Base-by-base conservation (phyloP, 371 early-diverging fungal genomes). In the Batkoa obscura region DNA sequence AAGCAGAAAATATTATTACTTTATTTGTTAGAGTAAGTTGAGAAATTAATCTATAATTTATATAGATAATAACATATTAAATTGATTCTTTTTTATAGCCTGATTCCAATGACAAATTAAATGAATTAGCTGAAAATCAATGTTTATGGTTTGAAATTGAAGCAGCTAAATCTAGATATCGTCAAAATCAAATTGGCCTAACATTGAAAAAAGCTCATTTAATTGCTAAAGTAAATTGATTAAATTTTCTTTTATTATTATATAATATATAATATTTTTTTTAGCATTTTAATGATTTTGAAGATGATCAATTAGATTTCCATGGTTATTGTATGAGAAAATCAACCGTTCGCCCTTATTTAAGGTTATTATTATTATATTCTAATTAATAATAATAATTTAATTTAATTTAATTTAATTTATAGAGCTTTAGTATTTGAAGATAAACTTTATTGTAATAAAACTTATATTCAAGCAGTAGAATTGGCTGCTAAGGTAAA, bases 261-360 rank as follows among this genome's bases (percentile, higher is more conserved):
- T 3, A 8, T 4, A 5, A 48, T 41, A 54, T 30, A 36, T 9
- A 5, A 13, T 32, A 5, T 46, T 23, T 43, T 33, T n/a, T 66
- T 34, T 39, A 59, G 59, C 60, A 69, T 62, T 94, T 89, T 62
- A 64, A 59, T 34, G 90, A 90, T 57, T 83, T 84, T 62, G 80
- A 78, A 56, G 93, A 91, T 60, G 94, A 94, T 60, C 93, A 94
- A 68, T 89, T 90, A 56, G 97, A 97, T 69, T 97, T 95, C 78
- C 97, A 97, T 63, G 72, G 78, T 35, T 97, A 95, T 66, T 84
- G 82, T 60, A 69, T 91, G 57, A 87, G 97, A 56, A 93, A 92
- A 70, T 69, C 75, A 56, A 90, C 94, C 31, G 61, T 95, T 37
- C 78, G 90, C 32, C 69, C 92, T 13, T 97, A 97, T 62, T 64